A percentile compares a stretch with the other conserved stretches of the same genome.
phyloP scores from a whole-genome alignment of 2,329 filamentous ascomycete species.

The Trichoderma sp. region DNA sequence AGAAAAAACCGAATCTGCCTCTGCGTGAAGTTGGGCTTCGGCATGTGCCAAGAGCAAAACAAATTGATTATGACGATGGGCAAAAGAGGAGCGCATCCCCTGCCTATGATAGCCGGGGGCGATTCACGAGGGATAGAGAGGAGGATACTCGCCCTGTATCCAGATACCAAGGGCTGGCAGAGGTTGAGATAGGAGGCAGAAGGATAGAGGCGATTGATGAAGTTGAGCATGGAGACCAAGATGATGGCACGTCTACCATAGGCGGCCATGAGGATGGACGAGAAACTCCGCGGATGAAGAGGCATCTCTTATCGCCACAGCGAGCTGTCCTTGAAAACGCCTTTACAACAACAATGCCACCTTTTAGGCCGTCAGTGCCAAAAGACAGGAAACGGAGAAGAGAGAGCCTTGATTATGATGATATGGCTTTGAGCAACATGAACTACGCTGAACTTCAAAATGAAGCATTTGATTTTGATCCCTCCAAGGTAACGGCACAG shows the following conservation, averaged over 20 bases:
- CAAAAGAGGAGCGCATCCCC: slow-evolving; percentile 35
- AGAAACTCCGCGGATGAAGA: slow-evolving; percentile 35
- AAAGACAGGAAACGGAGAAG: slow-evolving; percentile 48
- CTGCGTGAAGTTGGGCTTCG: slow-evolving; percentile 44
- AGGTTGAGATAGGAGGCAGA: slow-evolving; percentile 20
- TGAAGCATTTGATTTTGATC: slow-evolving; percentile 62
- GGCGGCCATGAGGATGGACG: slow-evolving; percentile 34
- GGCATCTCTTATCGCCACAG: slow-evolving; percentile 29
- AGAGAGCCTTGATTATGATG: slow-evolving; percentile 59
- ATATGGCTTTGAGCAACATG: slow-evolving; percentile 59
- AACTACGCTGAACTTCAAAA: slow-evolving; percentile 53
- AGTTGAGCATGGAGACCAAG: slow-evolving; percentile 18
- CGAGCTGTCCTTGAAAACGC: slow-evolving; percentile 35
- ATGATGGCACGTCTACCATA: slow-evolving; percentile 34
- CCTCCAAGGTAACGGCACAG: slow-evolving; percentile 50
- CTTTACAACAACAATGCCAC: slow-evolving; percentile 32
- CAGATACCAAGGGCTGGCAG: slow-evolving; percentile 32
- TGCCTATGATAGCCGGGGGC: slow-evolving; percentile 33
- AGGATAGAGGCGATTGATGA: background rate
- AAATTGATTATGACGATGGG: slow-evolving; percentile 3
- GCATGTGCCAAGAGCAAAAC: slow-evolving; percentile 27
- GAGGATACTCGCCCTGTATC: slow-evolving; percentile 32
- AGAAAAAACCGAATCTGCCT: slow-evolving; percentile 43
- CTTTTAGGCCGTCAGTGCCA: slow-evolving; percentile 27
- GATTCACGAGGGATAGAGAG: slow-evolving; percentile 32